Conservation (phyloP, 2,329 filamentous ascomycete genomes). For the Alternaria sp. region DNA sequence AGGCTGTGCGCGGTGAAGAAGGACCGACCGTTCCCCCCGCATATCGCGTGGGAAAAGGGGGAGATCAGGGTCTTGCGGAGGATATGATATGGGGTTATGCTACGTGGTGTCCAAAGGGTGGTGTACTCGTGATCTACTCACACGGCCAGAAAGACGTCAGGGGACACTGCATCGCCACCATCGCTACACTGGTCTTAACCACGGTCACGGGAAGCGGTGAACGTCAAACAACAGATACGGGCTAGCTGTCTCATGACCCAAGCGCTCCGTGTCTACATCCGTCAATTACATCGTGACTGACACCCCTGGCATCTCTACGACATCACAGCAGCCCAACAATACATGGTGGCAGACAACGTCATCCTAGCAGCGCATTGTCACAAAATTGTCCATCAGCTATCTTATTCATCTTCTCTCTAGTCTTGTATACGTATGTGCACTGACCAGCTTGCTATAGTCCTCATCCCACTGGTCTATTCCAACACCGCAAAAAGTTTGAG, state of each 20-base stretch:
- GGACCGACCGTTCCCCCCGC: conserved; percentile 17
- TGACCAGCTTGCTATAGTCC: neutral
- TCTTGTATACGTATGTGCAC: neutral
- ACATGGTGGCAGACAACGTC: neutral
- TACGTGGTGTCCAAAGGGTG: conserved; percentile 16
- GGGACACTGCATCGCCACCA: neutral
- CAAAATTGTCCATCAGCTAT: neutral
- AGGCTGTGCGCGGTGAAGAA: neutral
- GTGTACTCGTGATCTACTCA: conserved; percentile 6
- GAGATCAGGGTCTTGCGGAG: conserved; percentile 21
- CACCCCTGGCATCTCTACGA: neutral
- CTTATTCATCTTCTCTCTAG: neutral
- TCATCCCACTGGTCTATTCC: neutral
- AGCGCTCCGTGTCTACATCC: conserved; percentile 6
- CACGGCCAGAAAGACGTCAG: conserved; percentile 1
- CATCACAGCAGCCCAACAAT: neutral
- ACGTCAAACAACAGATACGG: conserved; percentile 5
- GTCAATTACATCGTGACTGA: neutral
- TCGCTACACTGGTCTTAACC: conserved; percentile 7
- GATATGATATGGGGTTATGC: conserved; percentile 9
- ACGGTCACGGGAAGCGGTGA: conserved; percentile 14
- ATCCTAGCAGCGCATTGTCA: neutral
- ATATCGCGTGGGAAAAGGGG: conserved; percentile 7
- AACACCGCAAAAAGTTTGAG: neutral
- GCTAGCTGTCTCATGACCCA: conserved; percentile 7